Base-by-base conservation (phyloP, 371 early-diverging fungal genomes). In the Globomyces sp. region DNA sequence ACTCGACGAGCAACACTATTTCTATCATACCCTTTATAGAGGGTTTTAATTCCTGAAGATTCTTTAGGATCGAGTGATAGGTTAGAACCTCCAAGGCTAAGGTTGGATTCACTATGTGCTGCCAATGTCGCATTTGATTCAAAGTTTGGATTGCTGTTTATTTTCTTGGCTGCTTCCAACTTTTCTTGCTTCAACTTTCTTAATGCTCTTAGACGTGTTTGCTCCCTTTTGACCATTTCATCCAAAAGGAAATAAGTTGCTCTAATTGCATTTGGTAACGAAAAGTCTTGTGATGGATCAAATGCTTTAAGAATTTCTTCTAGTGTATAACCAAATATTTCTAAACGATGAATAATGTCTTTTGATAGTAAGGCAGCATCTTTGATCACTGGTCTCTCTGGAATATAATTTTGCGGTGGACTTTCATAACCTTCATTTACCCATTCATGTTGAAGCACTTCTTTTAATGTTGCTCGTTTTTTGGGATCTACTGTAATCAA, bases 401-500 rank as follows among this genome's bases (percentile, higher is more conserved):
- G 83, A 44, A 82, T 58, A 70, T 80, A 80, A 63, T 72, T 75
- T 13, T 69, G 74, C 3, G 80, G 80, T 11, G 75, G 71, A 43
- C 48, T 11, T 4, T 65, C 66, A 66, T 80, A 84, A 2, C 80
- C 83, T 10, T 80, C 78, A 55, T 77, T 80, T 5, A 82, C 78
- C 85, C 85, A 84, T 2, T 70, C 73, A 63, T 85, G 83, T 41
- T 43, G 24, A n/a, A 79, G 68, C n/a, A 82, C 77, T 63, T 85
- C 85, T 44, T 60, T 64, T 39, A 85, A 69, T 1, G 82, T 82
- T 1, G 85, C 85, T 8, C 85, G 74, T 55, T 73, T 64, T 42
- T 74, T 69, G 1, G 85, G 84, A 65, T 85, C 81, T 11, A 81
- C 81, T 3, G 78, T 78, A 40, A 85, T 79, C 39, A 83, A 68